phyloP scores from a whole-genome alignment of 2,329 filamentous ascomycete species.

The Endothia cerciana region DNA sequence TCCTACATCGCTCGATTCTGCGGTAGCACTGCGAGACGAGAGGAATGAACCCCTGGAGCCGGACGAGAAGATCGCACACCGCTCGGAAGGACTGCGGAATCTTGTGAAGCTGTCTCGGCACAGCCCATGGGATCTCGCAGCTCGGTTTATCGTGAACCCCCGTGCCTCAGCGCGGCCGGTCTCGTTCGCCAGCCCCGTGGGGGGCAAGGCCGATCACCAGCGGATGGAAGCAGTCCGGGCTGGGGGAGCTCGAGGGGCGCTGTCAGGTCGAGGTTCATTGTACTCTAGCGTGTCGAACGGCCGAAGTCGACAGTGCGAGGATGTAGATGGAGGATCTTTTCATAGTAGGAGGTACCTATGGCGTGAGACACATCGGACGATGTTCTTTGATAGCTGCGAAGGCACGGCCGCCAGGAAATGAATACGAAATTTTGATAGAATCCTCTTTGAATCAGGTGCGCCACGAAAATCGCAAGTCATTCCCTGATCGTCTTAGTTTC shows the following conservation, averaged over 20 bases:
- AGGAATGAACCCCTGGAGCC: slow-evolving; percentile 2
- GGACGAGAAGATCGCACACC: background rate
- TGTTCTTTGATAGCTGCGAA: background rate
- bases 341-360: background rate
- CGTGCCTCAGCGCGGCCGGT: slow-evolving; percentile 19
- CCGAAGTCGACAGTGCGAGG: no score
- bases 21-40: slow-evolving; percentile 23
- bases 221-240: slow-evolving; percentile 20
- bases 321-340: background rate
- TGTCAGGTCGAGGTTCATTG: no score
- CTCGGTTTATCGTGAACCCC: slow-evolving; percentile 29
- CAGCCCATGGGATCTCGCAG: slow-evolving; percentile 27
- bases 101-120: slow-evolving; percentile 23
- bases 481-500: background rate
- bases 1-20: slow-evolving; percentile 20
- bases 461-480: background rate
- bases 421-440: background rate
- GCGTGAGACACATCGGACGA: background rate
- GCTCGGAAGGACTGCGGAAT: slow-evolving; percentile 19
- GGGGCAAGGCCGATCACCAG: background rate
- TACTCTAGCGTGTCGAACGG: no score
- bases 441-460: background rate
- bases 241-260: background rate
- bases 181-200: slow-evolving; percentile 12
- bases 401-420: background rate